These are phyloP conservation scores for Lonicera japonica DNA, from an alignment of 129 eudicot genomes.

Conservation along the genomic window DNA sequence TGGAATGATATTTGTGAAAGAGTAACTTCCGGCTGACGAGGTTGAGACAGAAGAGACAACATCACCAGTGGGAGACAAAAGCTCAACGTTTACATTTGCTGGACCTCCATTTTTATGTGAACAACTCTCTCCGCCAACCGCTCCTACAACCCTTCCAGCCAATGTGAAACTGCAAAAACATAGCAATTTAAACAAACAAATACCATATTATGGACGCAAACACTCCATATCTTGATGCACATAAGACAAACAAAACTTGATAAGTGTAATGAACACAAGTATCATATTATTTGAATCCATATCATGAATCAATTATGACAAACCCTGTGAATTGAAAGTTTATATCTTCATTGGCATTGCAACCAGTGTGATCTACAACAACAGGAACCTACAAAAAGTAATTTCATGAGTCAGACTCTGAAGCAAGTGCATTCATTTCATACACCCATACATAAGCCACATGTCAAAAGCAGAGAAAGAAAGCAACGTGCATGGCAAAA, in stretches of 20 bases:
- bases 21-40: constrained; percentile 68
- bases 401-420: constrained; percentile 6
- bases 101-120: constrained; percentile 67
- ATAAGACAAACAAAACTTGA: constrained; percentile 35
- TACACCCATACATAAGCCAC: constrained; percentile 7
- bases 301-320: constrained; percentile 23
- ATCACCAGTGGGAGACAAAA: constrained; percentile 53
- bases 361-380: constrained; percentile 76
- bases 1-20: constrained; percentile 71
- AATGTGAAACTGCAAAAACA: constrained; percentile 64
- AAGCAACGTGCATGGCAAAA: constrained; percentile 7
- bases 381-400: constrained; percentile 70
- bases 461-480: constrained; percentile 5
- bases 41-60: constrained; percentile 68
- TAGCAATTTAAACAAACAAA: constrained; percentile 16
- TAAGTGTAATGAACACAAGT: background rate
- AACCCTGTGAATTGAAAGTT: constrained; percentile 95
- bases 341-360: constrained; percentile 93
- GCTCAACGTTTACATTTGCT: constrained; percentile 74
- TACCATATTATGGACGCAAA: background rate
- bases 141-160: constrained; percentile 84
- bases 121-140: constrained; percentile 87
- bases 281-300: background rate
- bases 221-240: constrained; percentile 7
- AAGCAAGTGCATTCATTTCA: constrained; percentile 8